These are phyloP conservation scores for Cyanidiococcus yangmingshanensis DNA, from an alignment of 23 red algal genomes.

Conservation along the genomic window DNA sequence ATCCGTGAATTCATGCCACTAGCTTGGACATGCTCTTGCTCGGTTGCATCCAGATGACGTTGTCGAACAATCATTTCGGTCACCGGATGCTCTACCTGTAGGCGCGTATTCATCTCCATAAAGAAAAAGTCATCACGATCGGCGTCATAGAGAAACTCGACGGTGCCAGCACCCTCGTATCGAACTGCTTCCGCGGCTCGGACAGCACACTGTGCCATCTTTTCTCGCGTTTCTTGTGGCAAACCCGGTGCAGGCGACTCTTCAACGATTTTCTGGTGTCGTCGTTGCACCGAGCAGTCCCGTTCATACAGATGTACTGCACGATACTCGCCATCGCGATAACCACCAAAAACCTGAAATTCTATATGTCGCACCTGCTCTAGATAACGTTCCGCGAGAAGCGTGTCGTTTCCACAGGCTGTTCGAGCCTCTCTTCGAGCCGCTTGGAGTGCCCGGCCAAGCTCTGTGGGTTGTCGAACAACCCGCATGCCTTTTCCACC, in stretches of 20 bases:
- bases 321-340: conserved; percentile 36
- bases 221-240: conserved; percentile 30
- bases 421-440: conserved; percentile 51
- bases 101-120: conserved; percentile 98
- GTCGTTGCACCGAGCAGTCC: conserved; percentile 85
- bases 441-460: conserved; percentile 50
- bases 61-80: conserved; percentile 24
- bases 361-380: conserved; percentile 74
- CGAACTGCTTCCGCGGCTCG: conserved; percentile 66
- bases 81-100: conserved; percentile 98
- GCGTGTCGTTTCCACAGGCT: conserved; percentile 58
- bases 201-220: conserved; percentile 64
- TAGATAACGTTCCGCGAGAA: conserved; percentile 86
- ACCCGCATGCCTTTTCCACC: conserved; percentile 89
- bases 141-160: conserved; percentile 86
- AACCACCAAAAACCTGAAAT: conserved; percentile 84
- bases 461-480: conserved; percentile 37
- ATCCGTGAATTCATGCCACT: not conserved
- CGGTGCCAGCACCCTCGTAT: conserved; percentile 87
- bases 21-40: not conserved
- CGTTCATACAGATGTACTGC: conserved; percentile 73
- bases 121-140: conserved; percentile 66
- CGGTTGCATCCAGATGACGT: not conserved
- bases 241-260: conserved; percentile 81
- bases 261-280: conserved; percentile 94